These are phyloP conservation scores for Stachybotrys chlorohalonatus DNA, from an alignment of 2,329 filamentous ascomycete species.

Conservation along the genomic window DNA sequence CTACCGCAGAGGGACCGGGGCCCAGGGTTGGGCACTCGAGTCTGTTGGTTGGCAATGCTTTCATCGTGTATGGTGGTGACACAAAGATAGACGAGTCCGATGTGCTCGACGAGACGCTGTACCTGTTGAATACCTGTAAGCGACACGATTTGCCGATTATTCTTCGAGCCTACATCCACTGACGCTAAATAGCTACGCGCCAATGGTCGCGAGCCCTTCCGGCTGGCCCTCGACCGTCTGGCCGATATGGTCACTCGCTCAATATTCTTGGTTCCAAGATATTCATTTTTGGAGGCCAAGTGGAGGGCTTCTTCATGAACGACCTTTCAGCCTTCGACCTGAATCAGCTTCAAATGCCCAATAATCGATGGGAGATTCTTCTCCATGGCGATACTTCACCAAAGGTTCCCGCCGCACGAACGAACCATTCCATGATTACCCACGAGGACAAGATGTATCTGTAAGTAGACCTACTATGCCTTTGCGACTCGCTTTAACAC, in stretches of 20 bases:
- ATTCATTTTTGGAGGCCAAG: slow-evolving; percentile 94
- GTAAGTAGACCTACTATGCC: slow-evolving; percentile 37
- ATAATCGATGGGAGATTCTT: slow-evolving; percentile 93
- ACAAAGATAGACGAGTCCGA: slow-evolving; percentile 95
- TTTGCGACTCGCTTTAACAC: slow-evolving; percentile 4
- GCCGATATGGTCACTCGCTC: slow-evolving; percentile 89
- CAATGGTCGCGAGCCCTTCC: slow-evolving; percentile 96
- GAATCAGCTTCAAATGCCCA: slow-evolving; percentile 84
- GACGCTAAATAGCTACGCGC: slow-evolving; percentile 56
- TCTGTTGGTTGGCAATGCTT: slow-evolving; percentile 92
- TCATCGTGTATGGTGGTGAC: slow-evolving; percentile 97
- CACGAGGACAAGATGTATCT: slow-evolving; percentile 91
- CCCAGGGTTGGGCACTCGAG: slow-evolving; percentile 92
- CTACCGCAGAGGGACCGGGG: slow-evolving; percentile 87
- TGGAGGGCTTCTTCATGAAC: slow-evolving; percentile 97
- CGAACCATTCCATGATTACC: slow-evolving; percentile 87
- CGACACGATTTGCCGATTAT: slow-evolving; percentile 7
- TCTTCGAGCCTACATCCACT: slow-evolving; percentile 3
- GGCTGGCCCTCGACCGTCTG: slow-evolving; percentile 73
- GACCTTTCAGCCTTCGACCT: slow-evolving; percentile 92
- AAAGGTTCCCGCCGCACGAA: slow-evolving; percentile 72
- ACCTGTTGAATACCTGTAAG: slow-evolving; percentile 95
- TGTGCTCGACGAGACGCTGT: slow-evolving; percentile 86
- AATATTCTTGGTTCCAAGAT: slow-evolving; percentile 97
- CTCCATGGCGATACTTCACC: slow-evolving; percentile 50